Percentiles rank a stretch among this genome's conserved stretches.
phyloP scores from a whole-genome alignment of 305 asterid species.

The Fraxinus velutina region DNA sequence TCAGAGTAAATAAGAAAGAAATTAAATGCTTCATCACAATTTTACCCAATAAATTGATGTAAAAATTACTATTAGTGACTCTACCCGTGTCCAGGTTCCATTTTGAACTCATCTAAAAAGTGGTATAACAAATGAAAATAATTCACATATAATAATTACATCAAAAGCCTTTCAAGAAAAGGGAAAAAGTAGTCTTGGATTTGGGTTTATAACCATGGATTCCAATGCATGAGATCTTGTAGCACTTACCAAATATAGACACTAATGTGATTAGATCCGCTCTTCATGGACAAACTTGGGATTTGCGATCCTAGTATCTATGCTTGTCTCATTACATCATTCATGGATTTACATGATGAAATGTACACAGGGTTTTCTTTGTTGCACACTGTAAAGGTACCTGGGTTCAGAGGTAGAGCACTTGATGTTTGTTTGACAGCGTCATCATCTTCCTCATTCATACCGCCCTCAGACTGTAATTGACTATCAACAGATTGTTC shows the following conservation, averaged over 20 bases:
- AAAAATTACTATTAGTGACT: not conserved
- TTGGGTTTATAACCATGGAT: not conserved
- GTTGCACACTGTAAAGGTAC: slow-evolving; percentile 29
- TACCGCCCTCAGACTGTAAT: slow-evolving; percentile 43
- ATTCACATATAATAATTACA: not conserved
- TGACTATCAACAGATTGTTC: slow-evolving; percentile 44
- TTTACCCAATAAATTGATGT: not conserved
- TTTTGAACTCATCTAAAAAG: not conserved
- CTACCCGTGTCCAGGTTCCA: not conserved
- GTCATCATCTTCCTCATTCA: slow-evolving; percentile 56
- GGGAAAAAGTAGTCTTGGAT: not conserved
- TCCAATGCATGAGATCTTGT: not conserved
- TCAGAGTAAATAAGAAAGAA: not conserved
- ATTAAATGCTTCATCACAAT: not conserved
- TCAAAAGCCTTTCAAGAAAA: not conserved
- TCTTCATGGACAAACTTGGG: not conserved
- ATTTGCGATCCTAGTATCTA: not conserved
- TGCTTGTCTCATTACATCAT: not conserved
- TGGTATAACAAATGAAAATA: not conserved
- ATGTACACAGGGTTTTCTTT: not conserved
- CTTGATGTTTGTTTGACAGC: slow-evolving; percentile 43
- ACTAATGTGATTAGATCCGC: not conserved
- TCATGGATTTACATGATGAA: not conserved
- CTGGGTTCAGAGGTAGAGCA: slow-evolving; percentile 36
- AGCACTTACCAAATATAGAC: not conserved